Evolutionary conservation across 2,329 filamentous ascomycete genomes (phyloP).

Genomic region (Emericellopsis cladophorae): DNA sequence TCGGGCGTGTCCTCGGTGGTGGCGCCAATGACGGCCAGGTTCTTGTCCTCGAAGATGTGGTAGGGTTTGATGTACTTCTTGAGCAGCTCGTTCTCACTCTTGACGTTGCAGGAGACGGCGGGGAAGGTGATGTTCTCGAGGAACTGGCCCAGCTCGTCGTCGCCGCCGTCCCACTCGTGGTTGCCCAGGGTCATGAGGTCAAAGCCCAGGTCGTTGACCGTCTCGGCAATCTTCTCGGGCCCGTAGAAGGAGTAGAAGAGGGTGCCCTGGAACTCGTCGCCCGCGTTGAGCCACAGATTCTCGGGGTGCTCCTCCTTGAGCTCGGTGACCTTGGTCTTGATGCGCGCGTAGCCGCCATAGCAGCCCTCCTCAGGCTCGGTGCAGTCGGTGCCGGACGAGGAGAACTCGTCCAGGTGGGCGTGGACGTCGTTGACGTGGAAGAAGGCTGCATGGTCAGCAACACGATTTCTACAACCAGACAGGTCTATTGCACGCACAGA

Average conservation of each 20-base stretch:
- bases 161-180: constrained; percentile 54
- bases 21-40: constrained; percentile 50
- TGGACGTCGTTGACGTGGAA: constrained; percentile 62
- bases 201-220: constrained; percentile 52
- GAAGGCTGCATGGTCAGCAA: constrained; percentile 25
- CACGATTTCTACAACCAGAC: too few relatives aligned
- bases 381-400: constrained; percentile 49
- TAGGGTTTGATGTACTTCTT: constrained; percentile 54
- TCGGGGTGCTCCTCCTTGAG: constrained; percentile 44
- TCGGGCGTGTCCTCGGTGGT: constrained; percentile 46
- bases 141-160: constrained; percentile 49
- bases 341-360: constrained; percentile 51
- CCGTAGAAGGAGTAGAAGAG: constrained; percentile 56
- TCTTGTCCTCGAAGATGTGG: constrained; percentile 48
- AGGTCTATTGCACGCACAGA: constrained; percentile 21
- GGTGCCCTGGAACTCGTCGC: constrained; percentile 60
- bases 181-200: constrained; percentile 57
- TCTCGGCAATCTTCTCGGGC: constrained; percentile 56
- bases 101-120: constrained; percentile 49
- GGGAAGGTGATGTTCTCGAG: constrained; percentile 53
- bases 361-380: constrained; percentile 41
- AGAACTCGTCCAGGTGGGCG: constrained; percentile 52
- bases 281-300: constrained; percentile 50
- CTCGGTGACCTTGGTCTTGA: constrained; percentile 46
- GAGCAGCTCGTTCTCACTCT: constrained; percentile 44